Base-by-base conservation (phyloP, 2,329 filamentous ascomycete genomes). In the Aspergillus sp. region DNA sequence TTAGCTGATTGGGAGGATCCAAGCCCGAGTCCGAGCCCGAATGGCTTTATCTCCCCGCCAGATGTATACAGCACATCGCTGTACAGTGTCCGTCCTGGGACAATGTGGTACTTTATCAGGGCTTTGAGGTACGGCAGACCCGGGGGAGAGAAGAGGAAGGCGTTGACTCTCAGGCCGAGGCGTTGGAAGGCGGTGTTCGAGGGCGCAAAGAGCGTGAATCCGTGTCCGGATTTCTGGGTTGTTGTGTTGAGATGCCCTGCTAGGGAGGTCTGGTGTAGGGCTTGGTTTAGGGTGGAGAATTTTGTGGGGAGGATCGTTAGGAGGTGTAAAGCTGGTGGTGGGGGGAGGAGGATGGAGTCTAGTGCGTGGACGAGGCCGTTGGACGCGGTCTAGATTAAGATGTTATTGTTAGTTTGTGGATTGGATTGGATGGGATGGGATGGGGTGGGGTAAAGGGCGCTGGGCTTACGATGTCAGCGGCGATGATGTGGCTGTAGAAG, bases 331-430 rank as follows among this genome's bases (percentile, higher is more conserved):
- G 85, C 79, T 25, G 79, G 77, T 1, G 90, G 87, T 0, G 92
- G 93, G 3, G 91, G 91, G 8, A 93, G 68, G n/a, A 96, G 82
- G 55, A 95, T 79, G 60, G 79, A 81, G 76, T 92, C 85, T 54
- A 96, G 77, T 45, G 84, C 89, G 73, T 96, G 92, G 63, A 96
- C 85, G 40, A 95, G 81, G 43, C 93, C 92, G 69, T 96, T 96
- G 60, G 84, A 87, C 41, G 86, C 88, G 69, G 84, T 82, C 87
- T 89, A 4, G 9, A 31, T 9, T 31, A 4, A 31, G 27, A 21
- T 45, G 19, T 21, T 47, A 47, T 51, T 27, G 15, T 62, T 55
- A 56, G 45, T 51, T 15, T 46, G 25, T 47, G 15, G 5, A 12
- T 35, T 12, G 17, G 12, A 25, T 21, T 14, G 23, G 12, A 21